Evolutionary conservation across 306 rosid species (phyloP).

Genomic region (Trifolium repens): DNA sequence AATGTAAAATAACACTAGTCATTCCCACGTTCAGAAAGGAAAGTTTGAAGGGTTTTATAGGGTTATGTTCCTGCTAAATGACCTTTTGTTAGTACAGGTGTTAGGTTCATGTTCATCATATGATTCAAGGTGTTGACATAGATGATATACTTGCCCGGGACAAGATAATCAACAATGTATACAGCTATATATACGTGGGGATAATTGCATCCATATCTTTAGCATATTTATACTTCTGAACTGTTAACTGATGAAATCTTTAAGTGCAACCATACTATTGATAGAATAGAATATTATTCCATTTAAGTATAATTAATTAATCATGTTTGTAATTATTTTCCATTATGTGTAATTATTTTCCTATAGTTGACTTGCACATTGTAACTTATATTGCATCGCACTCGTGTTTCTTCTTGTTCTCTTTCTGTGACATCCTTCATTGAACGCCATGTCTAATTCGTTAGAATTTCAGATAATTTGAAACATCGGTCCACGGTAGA

Average conservation of each 20-base stretch:
- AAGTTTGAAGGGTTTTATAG: constrained; percentile 43
- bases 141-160: constrained; percentile 44
- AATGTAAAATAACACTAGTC: constrained; percentile 56
- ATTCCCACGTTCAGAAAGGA: constrained; percentile 48
- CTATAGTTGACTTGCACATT: too few relatives aligned
- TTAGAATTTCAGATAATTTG: too few relatives aligned
- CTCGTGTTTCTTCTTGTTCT: too few relatives aligned
- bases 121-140: constrained; percentile 49
- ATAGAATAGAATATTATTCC: too few relatives aligned
- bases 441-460: too few relatives aligned
- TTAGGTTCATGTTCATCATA: constrained; percentile 62
- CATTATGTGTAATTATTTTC: too few relatives aligned
- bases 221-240: constrained; percentile 36
- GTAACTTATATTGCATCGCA: too few relatives aligned
- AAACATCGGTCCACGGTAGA: too few relatives aligned
- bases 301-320: too few relatives aligned
- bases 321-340: too few relatives aligned
- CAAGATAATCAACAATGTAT: constrained; percentile 56
- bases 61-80: constrained; percentile 45
- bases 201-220: constrained; percentile 38
- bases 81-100: constrained; percentile 51
- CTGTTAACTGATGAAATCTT: constrained; percentile 25
- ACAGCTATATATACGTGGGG: constrained; percentile 74
- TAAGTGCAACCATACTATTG: background rate
- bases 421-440: too few relatives aligned